Percentiles rank a stretch among this genome's conserved stretches.
Evolutionary conservation across 179 eudicot genomes (phyloP).

Genomic region (Camellia oleifera): DNA sequence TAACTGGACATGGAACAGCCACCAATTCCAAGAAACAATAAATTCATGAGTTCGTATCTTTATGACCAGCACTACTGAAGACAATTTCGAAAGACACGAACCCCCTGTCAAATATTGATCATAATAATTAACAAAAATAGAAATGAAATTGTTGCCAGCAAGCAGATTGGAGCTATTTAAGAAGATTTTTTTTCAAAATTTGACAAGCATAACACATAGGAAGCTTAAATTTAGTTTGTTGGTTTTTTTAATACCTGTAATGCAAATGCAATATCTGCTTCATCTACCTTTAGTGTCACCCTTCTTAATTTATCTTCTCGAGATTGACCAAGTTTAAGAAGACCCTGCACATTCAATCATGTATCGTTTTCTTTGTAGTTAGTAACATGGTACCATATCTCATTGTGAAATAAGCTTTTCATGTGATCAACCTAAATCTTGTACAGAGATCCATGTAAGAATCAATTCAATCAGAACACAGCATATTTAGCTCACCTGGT

Average conservation of each 20-base stretch:
- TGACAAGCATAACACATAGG: background rate
- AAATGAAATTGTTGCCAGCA: background rate
- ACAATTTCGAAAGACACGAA: constrained; percentile 86
- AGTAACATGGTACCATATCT: too few relatives aligned
- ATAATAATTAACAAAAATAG: background rate
- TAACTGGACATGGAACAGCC: background rate
- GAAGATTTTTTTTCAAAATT: background rate
- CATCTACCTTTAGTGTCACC: constrained; percentile 70
- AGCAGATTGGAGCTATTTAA: constrained; percentile 4
- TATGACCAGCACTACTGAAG: constrained; percentile 36
- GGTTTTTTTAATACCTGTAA: constrained; percentile 51
- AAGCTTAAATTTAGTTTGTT: background rate
- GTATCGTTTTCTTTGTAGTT: background rate
- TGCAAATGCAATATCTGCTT: constrained; percentile 80
- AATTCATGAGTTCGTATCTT: background rate
- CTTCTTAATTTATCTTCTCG: constrained; percentile 66
- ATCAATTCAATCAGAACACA: background rate
- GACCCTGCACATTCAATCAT: constrained; percentile 52
- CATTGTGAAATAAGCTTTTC: background rate
- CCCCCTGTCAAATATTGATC: constrained; percentile 44
- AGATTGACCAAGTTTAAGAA: constrained; percentile 70
- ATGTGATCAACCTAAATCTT: background rate
- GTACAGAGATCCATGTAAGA: background rate
- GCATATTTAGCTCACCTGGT: constrained; percentile 56
- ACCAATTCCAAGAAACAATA: background rate